These are phyloP conservation scores for Thelonectria olida DNA, from an alignment of 2,329 filamentous ascomycete species.

Conservation along the genomic window DNA sequence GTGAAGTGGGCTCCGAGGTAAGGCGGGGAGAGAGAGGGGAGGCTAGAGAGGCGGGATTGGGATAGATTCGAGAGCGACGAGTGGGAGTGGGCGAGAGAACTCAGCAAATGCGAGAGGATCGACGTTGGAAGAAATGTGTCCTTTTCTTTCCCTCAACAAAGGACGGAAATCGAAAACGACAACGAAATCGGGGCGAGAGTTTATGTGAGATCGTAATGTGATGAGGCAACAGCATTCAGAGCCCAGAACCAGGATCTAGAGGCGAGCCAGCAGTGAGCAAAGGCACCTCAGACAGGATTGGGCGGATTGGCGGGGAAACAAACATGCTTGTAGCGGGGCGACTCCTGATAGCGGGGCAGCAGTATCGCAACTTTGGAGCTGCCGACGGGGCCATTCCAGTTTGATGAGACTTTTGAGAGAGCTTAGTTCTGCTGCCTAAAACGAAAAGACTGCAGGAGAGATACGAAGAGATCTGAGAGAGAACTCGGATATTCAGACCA, in stretches of 20 bases:
- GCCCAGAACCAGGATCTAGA: neutral
- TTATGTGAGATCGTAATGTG: constrained; percentile 2
- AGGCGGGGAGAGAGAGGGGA: constrained; percentile 23
- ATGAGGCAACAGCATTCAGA: constrained; percentile 18
- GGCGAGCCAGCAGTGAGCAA: constrained; percentile 3
- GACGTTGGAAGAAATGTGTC: neutral
- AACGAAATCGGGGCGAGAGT: neutral
- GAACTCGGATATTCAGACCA: constrained; percentile 44
- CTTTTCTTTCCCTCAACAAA: neutral
- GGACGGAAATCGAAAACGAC: neutral
- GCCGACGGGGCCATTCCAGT: constrained; percentile 2
- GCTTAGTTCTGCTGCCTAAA: neutral
- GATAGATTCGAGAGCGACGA: neutral
- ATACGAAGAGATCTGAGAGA: neutral
- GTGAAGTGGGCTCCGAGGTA: constrained; percentile 41
- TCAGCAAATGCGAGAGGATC: constrained; percentile 9
- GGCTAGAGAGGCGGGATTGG: constrained; percentile 10
- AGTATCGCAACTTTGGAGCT: constrained; percentile 21
- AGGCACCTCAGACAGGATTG: constrained; percentile 4
- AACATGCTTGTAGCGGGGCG: constrained; percentile 50
- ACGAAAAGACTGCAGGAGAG: neutral
- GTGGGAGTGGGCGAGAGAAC: constrained; percentile 4
- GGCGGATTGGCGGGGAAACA: constrained; percentile 52
- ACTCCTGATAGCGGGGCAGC: constrained; percentile 37
- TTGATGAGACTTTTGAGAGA: constrained; percentile 8